Evolutionary conservation across 1,284 basidiomycete genomes (phyloP), one percentile per base, ranked within the genome.

Genomic region (Phlebopus sp.): DNA sequence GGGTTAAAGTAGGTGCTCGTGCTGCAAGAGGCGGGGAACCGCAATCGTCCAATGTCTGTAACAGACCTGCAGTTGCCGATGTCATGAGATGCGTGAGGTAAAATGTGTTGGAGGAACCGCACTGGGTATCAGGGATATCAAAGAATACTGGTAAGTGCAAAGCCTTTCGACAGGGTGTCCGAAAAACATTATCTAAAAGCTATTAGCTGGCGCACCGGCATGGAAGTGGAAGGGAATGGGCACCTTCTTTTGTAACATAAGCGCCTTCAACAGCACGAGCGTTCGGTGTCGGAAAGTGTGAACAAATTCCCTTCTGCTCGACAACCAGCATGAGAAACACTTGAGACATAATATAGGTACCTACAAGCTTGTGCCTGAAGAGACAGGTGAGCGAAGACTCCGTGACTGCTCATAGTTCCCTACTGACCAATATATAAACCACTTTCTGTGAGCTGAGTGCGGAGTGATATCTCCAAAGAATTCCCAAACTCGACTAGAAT

Each of bases 101-200:
- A 25, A 5, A 13, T 31, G 18, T 18, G 5, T 17, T 27, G 8
- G 17, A 44, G 9, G 32, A 37, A 31, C 62, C 75, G 40, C 55
- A 84, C 87, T 88, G 31, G 91, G 90, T 53, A 92, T 76, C 11
- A 93, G 74, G 0, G 91, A 91, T 43, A 92, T 80, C 21, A 99
- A 77, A 1, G 92, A 96, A 67, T 99, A 99, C 67, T 99, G 97
- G 60, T 93, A 97, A 21, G 94, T 97, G 71, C 96, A 98, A 27
- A 99, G 73, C 49, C 86, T 84, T 68, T 99, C 97, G 1, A 99
- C 96, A 0, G 96, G 96, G 62, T 97, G 94, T 7, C 96, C 96
- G 59, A 84, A 97, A 65, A 99, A 94, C 86, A 99, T 91, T 53
- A 98, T 89, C 92, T 95, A 61, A 23, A 42, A 34, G 18, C 11